Evolutionary conservation across 2,329 filamentous ascomycete genomes (phyloP).

Genomic region (Elsinoe necatrix): DNA sequence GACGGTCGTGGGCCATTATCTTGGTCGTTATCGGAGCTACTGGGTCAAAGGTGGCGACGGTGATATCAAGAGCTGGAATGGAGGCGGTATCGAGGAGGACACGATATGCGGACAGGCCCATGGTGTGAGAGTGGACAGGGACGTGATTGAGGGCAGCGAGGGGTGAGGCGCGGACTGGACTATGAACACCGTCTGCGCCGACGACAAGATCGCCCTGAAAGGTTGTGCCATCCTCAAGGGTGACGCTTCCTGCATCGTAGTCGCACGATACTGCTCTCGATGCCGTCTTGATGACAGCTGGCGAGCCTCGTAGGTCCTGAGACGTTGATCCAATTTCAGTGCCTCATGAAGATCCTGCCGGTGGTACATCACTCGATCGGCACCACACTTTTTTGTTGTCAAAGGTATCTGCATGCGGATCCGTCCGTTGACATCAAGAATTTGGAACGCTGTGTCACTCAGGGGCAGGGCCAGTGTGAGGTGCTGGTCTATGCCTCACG

Average conservation of each 20-base stretch:
- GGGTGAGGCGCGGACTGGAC: conserved; percentile 22
- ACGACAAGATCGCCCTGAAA: conserved; percentile 25
- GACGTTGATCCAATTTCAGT: conserved; percentile 25
- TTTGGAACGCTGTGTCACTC: conserved; percentile 32
- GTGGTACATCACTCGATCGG: conserved; percentile 36
- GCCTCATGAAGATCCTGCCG: conserved; percentile 35
- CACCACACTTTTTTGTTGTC: conserved; percentile 29
- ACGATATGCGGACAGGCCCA: conserved; percentile 35
- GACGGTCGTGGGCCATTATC: conserved; percentile 36
- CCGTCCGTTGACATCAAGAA: conserved; percentile 29
- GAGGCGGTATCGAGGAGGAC: conserved; percentile 27
- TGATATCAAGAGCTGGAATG: conserved; percentile 18
- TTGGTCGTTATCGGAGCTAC: conserved; percentile 37
- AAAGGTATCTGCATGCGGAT: conserved; percentile 30
- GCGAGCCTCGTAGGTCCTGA: conserved; percentile 20
- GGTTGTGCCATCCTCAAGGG: conserved; percentile 27
- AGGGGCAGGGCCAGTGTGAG: conserved; percentile 28
- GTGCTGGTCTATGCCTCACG: conserved; percentile 27
- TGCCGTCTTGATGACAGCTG: conserved; percentile 25
- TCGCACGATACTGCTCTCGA: conserved; percentile 23
- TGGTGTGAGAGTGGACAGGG: conserved; percentile 25
- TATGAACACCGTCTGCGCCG: conserved; percentile 33
- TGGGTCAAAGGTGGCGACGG: conserved; percentile 28
- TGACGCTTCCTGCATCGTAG: conserved; percentile 24
- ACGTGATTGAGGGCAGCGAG: conserved; percentile 17